These are phyloP conservation scores for Xylariaceae sp. DNA, from an alignment of 2,329 filamentous ascomycete genomes.

Conservation along the genomic window DNA sequence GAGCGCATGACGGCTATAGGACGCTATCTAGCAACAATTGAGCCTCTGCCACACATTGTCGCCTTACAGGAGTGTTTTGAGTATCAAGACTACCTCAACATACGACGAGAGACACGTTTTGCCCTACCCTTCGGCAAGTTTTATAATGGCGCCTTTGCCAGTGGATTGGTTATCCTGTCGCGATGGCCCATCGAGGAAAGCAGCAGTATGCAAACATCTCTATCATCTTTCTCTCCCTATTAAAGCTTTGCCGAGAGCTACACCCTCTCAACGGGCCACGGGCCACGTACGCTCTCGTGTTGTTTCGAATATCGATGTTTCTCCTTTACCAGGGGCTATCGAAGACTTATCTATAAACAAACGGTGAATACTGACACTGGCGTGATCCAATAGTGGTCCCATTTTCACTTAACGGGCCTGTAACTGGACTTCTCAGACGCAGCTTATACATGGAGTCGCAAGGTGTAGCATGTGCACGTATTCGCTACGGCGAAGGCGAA, in stretches of 20 bases:
- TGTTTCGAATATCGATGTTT: background rate
- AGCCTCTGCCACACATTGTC: conserved; percentile 73
- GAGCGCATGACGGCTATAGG: conserved; percentile 82
- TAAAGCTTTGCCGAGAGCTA: background rate
- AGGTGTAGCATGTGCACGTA: conserved; percentile 77
- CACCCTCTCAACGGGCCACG: background rate
- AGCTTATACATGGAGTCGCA: conserved; percentile 92
- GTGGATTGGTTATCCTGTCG: conserved; percentile 81
- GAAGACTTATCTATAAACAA: background rate
- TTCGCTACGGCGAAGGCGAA: conserved; percentile 60
- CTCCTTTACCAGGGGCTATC: background rate
- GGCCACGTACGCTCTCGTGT: background rate
- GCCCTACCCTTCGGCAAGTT: conserved; percentile 88
- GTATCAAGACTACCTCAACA: conserved; percentile 72
- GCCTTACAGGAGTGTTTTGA: conserved; percentile 96
- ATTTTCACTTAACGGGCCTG: conserved; percentile 89
- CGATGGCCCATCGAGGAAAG: conserved; percentile 90
- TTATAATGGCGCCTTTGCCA: conserved; percentile 87
- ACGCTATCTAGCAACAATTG: conserved; percentile 62
- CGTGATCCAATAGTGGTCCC: conserved; percentile 53
- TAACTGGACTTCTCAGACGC: conserved; percentile 87
- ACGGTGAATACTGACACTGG: conserved; percentile 2
- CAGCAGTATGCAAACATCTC: conserved; percentile 33
- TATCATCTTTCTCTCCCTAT: background rate
- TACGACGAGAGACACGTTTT: conserved; percentile 65